Percentiles rank a stretch among this genome's conserved stretches.
phyloP scores from a whole-genome alignment of 2,329 filamentous ascomycete species.

The Hirsutella thompsonii region DNA sequence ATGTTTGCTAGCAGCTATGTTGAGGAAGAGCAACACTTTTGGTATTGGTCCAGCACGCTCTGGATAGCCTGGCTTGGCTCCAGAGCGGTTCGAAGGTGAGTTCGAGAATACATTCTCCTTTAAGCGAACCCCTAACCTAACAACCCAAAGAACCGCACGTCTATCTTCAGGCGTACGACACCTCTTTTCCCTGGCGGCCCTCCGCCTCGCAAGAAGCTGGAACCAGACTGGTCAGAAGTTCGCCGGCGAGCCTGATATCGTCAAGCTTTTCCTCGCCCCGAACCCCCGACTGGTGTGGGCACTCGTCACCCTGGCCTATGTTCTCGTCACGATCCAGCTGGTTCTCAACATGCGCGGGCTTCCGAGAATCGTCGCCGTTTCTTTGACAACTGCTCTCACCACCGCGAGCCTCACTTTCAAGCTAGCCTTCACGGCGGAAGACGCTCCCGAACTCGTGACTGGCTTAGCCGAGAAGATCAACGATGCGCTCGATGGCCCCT shows the following conservation, averaged over 20 bases:
- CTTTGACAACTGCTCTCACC: constrained; percentile 27
- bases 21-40: constrained; percentile 96
- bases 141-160: constrained; percentile 11
- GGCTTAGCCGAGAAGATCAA: constrained; percentile 28
- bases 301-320: constrained; percentile 57
- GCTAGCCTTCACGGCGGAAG: constrained; percentile 72
- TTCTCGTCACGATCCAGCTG: constrained; percentile 38
- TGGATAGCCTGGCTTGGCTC: constrained; percentile 49
- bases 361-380: constrained; percentile 26
- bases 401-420: constrained; percentile 68
- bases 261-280: constrained; percentile 52
- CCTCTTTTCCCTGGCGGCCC: constrained; percentile 39
- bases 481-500: constrained; percentile 25
- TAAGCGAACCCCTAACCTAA: constrained; percentile 3
- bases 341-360: constrained; percentile 27
- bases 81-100: constrained; percentile 29
- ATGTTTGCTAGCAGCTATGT: constrained; percentile 99
- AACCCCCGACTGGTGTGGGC: constrained; percentile 61
- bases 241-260: constrained; percentile 79
- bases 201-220: constrained; percentile 66
- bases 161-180: constrained; percentile 17
- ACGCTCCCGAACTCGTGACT: constrained; percentile 70
- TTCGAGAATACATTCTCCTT: neutral
- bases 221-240: constrained; percentile 97
- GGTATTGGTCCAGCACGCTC: constrained; percentile 77